Conservation (phyloP, 2,329 filamentous ascomycete species). For the Thermomyces lanuginosus region DNA sequence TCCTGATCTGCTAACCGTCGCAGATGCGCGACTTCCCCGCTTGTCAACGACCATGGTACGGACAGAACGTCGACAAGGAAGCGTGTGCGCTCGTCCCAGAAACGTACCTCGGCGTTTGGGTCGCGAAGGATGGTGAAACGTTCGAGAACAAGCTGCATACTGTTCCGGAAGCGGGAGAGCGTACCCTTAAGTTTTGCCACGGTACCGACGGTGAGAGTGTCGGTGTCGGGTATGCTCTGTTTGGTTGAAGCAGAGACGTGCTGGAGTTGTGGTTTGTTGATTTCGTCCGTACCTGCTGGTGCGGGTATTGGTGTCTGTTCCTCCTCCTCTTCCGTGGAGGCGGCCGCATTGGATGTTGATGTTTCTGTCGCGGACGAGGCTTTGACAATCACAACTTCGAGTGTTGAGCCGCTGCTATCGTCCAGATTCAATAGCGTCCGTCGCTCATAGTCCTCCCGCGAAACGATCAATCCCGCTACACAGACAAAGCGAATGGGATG, state of each 20-base stretch:
- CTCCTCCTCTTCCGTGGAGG: slow-evolving; percentile 1
- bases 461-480: slow-evolving; percentile 53
- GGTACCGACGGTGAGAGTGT: slow-evolving; percentile 35
- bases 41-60: slow-evolving; percentile 36
- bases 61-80: slow-evolving; percentile 36
- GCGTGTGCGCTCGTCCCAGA: slow-evolving; percentile 35
- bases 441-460: slow-evolving; percentile 38
- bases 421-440: slow-evolving; percentile 40
- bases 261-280: slow-evolving; percentile 12
- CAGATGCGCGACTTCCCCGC: slow-evolving; percentile 28
- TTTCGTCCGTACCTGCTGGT: slow-evolving; percentile 16
- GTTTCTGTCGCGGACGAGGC: slow-evolving; percentile 10
- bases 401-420: slow-evolving; percentile 42
- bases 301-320: slow-evolving; percentile 1
- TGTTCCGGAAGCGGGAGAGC: slow-evolving; percentile 34
- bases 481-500: slow-evolving; percentile 64
- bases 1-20: slow-evolving; percentile 25
- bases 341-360: slow-evolving; percentile 4
- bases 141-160: slow-evolving; percentile 39
- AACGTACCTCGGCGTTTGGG: slow-evolving; percentile 39
- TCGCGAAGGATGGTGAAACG: slow-evolving; percentile 33
- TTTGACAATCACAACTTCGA: slow-evolving; percentile 38
- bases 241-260: slow-evolving; percentile 28
- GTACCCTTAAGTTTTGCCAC: slow-evolving; percentile 43
- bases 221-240: no score